Evolutionary conservation across 1,284 basidiomycete genomes (phyloP), one percentile per base, ranked within the genome.

Genomic region (Apiotrichum laibachii): DNA sequence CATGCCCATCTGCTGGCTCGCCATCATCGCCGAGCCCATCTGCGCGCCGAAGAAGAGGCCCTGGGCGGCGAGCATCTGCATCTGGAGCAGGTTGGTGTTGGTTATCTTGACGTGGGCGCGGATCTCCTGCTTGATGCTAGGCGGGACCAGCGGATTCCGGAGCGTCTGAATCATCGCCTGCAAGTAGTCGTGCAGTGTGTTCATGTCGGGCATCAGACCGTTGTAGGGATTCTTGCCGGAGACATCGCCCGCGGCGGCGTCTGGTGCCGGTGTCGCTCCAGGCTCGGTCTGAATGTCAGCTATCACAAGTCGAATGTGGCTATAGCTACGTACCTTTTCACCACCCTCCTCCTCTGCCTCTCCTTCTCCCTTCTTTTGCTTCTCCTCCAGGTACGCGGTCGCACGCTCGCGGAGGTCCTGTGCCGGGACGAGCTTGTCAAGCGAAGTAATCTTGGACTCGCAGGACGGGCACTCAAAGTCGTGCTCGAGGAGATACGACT

Each of bases 391-490:
- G 71, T 93, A 92, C 62, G 88, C 87, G 56, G 81, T 80, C 45
- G 92, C 89, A 68, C 83, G 86, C 54, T 83, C 85, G 56, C 93
- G 85, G 78, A 84, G 84, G 33, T 86, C 86, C 73, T 87, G 88
- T 78, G 96, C 92, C 65, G 85, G 77, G 59, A 85, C 76, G 50
- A 97, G 82, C 75, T 89, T 89, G 80, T 94, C 92, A 68, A 96
- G 80, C 53, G 88, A 90, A 13, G 86, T 81, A 62, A 96, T 85
- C 80, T 89, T 92, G 77, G 87, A 87, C 66, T 86, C 84, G 76
- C 94, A 97, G 61, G 86, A 85, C 15, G 90, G 92, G 77, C 93
- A 97, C 59, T 88, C 81, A 77, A 96, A 95, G 79, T 94, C 92
- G 77, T 90, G 86, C 75, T 96, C 92, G 62, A 94, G 84, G 53